Conservation (phyloP, 768 basidiomycete species). For the Rhizopogon salebrosus region DNA sequence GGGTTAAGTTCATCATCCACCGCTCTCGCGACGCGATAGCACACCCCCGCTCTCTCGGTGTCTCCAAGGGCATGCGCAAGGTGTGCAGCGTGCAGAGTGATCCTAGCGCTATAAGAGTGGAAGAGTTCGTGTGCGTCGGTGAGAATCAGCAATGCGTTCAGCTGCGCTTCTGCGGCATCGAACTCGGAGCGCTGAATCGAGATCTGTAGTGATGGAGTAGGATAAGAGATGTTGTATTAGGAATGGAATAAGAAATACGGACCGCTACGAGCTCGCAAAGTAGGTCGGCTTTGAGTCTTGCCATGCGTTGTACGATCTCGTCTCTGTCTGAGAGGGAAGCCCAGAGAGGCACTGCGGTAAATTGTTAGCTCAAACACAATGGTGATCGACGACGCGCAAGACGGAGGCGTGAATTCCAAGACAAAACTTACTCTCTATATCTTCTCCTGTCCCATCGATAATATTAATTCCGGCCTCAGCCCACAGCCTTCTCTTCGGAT, state of each 20-base stretch:
- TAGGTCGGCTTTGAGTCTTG: conserved; percentile 66
- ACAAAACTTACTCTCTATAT: conserved; percentile 22
- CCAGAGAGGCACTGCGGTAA: conserved; percentile 47
- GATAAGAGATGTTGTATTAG: background rate
- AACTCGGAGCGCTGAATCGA: conserved; percentile 63
- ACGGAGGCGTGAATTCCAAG: background rate
- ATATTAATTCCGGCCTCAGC: conserved; percentile 53
- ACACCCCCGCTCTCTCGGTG: conserved; percentile 46
- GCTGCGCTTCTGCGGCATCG: conserved; percentile 47
- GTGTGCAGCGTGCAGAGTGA: conserved; percentile 67
- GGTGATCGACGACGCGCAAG: background rate
- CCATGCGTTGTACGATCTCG: conserved; percentile 42
- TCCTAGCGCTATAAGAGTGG: conserved; percentile 48
- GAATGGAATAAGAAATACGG: conserved; percentile 12
- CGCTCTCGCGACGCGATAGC: conserved; percentile 51
- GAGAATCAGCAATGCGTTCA: conserved; percentile 53
- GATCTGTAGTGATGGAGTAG: conserved; percentile 31
- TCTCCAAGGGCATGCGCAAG: conserved; percentile 64
- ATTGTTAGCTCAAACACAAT: background rate
- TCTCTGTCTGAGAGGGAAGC: conserved; percentile 45
- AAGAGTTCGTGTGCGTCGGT: conserved; percentile 58
- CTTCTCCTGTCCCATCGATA: conserved; percentile 23
- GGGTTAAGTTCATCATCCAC: background rate
- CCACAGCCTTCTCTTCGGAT: conserved; percentile 69
- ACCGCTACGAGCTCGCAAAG: conserved; percentile 67